Conservation (phyloP, 495 filamentous ascomycete genomes). For the Entonaema liquescens region DNA sequence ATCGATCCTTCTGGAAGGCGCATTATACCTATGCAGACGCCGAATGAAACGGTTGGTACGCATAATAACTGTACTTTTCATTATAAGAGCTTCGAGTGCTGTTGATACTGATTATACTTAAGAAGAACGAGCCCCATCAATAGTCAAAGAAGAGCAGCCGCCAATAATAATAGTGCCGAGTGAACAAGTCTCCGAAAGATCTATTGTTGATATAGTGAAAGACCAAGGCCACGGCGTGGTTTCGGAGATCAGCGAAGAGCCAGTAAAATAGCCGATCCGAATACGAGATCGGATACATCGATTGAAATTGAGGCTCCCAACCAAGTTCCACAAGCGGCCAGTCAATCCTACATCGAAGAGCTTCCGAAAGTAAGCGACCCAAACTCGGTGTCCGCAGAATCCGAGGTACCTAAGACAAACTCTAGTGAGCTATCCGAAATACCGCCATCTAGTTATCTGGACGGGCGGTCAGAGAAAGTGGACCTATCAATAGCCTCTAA, state of each 20-base stretch:
- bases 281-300: background rate
- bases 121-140: constrained; percentile 1
- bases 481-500: constrained; percentile 1
- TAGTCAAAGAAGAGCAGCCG: background rate
- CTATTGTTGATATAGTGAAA: background rate
- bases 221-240: background rate
- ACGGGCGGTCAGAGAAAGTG: constrained; percentile 11
- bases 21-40: background rate
- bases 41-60: background rate
- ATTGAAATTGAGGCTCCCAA: background rate
- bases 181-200: background rate
- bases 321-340: background rate
- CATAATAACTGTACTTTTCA: background rate
- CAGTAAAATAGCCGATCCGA: background rate
- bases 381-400: background rate
- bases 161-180: background rate
- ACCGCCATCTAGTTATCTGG: background rate
- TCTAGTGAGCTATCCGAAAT: background rate
- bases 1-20: background rate
- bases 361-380: background rate
- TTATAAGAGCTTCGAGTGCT: background rate
- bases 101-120: background rate
- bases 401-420: background rate
- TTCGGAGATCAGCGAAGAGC: background rate
- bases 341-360: background rate